Percentiles rank a stretch among this genome's conserved stretches.
phyloP scores from a whole-genome alignment of 2,329 filamentous ascomycete species.

The Penicillium hordei region DNA sequence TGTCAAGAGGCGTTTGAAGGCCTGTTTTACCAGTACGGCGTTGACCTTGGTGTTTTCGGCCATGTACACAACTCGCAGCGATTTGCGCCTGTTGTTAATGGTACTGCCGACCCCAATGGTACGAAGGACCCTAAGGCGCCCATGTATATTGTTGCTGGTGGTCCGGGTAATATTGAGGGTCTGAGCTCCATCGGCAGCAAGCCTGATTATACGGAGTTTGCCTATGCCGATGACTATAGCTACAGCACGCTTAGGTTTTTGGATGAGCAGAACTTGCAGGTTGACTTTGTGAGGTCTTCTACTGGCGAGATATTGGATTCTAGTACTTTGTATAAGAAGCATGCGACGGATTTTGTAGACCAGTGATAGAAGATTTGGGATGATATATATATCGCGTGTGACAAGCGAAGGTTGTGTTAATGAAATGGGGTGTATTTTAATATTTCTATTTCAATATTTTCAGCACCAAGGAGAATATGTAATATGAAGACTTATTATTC shows the following conservation, averaged over 20 bases:
- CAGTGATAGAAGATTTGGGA: conserved; percentile 45
- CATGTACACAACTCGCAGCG: conserved; percentile 61
- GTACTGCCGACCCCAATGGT: conserved; percentile 44
- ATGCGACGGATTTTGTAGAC: conserved; percentile 48
- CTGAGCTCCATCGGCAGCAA: conserved; percentile 46
- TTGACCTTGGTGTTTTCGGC: conserved; percentile 58
- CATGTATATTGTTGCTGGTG: conserved; percentile 58
- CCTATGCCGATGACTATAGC: conserved; percentile 48
- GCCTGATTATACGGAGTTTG: conserved; percentile 43
- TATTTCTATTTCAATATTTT: neutral
- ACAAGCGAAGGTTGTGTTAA: neutral
- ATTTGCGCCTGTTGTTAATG: conserved; percentile 40
- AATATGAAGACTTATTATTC: neutral
- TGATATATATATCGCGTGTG: neutral
- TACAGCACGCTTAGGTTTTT: conserved; percentile 53
- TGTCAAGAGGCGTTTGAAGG: conserved; percentile 57
- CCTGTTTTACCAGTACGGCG: conserved; percentile 56
- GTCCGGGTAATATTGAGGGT: conserved; percentile 59
- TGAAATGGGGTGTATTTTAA: neutral
- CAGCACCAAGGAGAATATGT: neutral
- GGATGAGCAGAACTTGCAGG: conserved; percentile 48
- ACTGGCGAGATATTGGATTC: conserved; percentile 53
- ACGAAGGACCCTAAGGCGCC: conserved; percentile 55
- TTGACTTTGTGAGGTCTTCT: conserved; percentile 53
- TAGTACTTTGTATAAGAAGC: conserved; percentile 52